Evolutionary conservation across 805 yeast genomes (phyloP).

Genomic region (Candida arabinofermentans): DNA sequence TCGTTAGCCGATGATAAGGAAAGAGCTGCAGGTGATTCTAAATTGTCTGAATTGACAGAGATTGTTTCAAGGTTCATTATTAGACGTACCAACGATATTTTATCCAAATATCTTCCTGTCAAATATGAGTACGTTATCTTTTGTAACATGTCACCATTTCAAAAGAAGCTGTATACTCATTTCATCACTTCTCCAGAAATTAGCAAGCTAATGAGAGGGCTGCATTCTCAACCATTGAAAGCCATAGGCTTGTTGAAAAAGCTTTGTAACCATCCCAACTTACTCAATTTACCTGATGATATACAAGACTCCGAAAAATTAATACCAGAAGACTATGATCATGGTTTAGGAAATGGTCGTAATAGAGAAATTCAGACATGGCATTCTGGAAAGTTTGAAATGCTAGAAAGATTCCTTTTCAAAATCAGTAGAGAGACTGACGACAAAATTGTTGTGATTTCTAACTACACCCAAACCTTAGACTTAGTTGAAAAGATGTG

Average conservation of each 20-base stretch:
- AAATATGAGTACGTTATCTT: conserved; percentile 97
- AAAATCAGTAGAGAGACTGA: conserved; percentile 76
- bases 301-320: conserved; percentile 62
- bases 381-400: conserved; percentile 82
- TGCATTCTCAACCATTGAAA: conserved; percentile 77
- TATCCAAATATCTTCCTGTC: conserved; percentile 90
- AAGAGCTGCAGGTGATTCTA: conserved; percentile 60
- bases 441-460: conserved; percentile 91
- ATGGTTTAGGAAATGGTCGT: conserved; percentile 48
- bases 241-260: conserved; percentile 88
- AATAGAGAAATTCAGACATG: conserved; percentile 71
- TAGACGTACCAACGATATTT: conserved; percentile 90
- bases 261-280: conserved; percentile 90
- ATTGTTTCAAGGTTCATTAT: conserved; percentile 88
- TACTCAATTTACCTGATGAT: conserved; percentile 72
- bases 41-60: conserved; percentile 63
- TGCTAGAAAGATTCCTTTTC: conserved; percentile 78
- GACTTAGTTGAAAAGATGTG: conserved; percentile 89
- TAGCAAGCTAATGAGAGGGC: conserved; percentile 57
- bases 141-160: conserved; percentile 78
- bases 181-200: conserved; percentile 80
- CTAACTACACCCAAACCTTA: conserved; percentile 91
- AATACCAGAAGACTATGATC: conserved; percentile 71
- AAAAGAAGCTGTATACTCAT: conserved; percentile 62
- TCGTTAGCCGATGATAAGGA: conserved; percentile 84